A percentile compares a stretch with the other conserved stretches of the same genome.
These are phyloP conservation scores for Leishmania mexicana DNA, from an alignment of 208 protist genomes.

Conservation along the genomic window DNA sequence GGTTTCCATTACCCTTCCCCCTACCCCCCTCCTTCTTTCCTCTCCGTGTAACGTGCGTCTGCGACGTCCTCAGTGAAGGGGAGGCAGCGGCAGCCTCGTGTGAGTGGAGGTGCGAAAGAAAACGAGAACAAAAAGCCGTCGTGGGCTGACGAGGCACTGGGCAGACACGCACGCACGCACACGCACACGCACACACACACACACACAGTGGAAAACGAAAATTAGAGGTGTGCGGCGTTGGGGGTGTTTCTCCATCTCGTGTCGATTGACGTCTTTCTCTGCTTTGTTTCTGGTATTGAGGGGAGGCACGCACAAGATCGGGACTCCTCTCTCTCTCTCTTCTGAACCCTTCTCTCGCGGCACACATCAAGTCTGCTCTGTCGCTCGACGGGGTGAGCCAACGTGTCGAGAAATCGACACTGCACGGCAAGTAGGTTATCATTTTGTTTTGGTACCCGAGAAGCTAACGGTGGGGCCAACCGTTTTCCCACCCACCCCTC, in stretches of 20 bases:
- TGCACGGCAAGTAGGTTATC: background rate
- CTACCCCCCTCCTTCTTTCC: background rate
- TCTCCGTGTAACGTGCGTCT: background rate
- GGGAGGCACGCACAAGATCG: background rate
- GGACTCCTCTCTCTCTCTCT: background rate
- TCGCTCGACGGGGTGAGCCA: background rate
- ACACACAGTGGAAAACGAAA: background rate
- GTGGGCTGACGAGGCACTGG: background rate
- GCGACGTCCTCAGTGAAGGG: background rate
- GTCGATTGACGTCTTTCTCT: background rate
- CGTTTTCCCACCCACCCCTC: background rate
- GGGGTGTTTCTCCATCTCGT: background rate
- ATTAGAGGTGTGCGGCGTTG: background rate
- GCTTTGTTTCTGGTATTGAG: background rate
- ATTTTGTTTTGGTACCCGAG: background rate
- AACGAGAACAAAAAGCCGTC: background rate
- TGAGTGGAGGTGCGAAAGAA: background rate
- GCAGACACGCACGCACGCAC: background rate
- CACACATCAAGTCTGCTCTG: background rate
- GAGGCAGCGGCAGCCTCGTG: background rate
- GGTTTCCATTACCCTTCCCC: background rate
- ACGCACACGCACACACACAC: background rate
- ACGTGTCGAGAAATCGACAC: background rate
- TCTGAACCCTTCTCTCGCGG: background rate
- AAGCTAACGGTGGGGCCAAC: background rate